Percentiles rank a stretch among this genome's conserved stretches.
Evolutionary conservation across 2,329 filamentous ascomycete species (phyloP).

Genomic region (Atkinsonella hypoxylon): DNA sequence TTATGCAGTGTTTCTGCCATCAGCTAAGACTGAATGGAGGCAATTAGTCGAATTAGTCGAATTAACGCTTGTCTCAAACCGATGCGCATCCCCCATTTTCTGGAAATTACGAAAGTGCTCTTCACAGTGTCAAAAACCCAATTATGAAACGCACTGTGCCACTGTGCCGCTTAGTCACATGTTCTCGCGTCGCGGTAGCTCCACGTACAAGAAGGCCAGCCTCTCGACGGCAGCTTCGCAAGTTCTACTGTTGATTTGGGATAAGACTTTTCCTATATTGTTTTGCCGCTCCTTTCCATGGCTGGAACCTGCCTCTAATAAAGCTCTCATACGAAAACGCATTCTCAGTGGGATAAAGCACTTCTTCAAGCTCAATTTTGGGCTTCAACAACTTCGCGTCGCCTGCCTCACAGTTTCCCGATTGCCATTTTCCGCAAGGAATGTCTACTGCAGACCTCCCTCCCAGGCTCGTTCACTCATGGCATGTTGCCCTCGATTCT

Average conservation of each 20-base stretch:
- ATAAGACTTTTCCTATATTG: neutral
- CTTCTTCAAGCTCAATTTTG: slow-evolving; percentile 30
- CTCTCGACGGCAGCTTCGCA: neutral
- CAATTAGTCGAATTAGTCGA: neutral
- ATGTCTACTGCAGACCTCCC: slow-evolving; percentile 41
- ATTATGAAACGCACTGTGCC: neutral
- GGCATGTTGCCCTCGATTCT: slow-evolving; percentile 51
- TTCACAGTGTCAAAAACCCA: slow-evolving; percentile 1
- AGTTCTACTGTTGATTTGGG: neutral
- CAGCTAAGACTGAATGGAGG: neutral
- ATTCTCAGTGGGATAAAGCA: slow-evolving; percentile 17
- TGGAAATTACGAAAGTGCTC: neutral
- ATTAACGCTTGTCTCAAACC: neutral
- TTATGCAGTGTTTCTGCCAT: slow-evolving; percentile 18
- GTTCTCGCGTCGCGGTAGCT: slow-evolving; percentile 9
- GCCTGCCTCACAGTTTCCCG: slow-evolving; percentile 74
- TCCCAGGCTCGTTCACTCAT: slow-evolving; percentile 23
- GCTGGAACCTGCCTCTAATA: neutral
- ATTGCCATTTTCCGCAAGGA: slow-evolving; percentile 57
- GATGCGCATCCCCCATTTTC: neutral
- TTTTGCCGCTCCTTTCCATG: neutral
- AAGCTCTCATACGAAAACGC: neutral
- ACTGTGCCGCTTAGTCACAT: slow-evolving; percentile 15
- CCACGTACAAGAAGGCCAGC: neutral
- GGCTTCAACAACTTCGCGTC: slow-evolving; percentile 39